Conservation (phyloP, 2,329 filamentous ascomycete genomes). For the Alternaria consortialis region DNA sequence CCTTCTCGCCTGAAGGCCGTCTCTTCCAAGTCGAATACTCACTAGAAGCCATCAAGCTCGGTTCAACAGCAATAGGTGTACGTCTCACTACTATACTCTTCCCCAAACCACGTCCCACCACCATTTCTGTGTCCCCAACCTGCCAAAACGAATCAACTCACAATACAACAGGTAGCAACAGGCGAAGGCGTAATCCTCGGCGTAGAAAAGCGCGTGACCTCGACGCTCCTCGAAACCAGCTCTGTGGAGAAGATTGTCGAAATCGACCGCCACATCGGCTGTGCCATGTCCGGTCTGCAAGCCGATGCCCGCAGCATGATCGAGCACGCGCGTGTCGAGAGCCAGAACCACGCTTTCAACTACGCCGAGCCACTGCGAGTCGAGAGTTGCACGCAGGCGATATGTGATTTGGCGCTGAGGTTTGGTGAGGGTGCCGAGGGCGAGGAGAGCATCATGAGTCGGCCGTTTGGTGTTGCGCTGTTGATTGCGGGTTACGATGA, state of each 20-base stretch:
- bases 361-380: constrained; percentile 95
- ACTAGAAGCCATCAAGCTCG: constrained; percentile 99
- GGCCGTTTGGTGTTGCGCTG: constrained; percentile 95
- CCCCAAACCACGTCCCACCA: too few relatives aligned
- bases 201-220: constrained; percentile 98
- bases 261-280: constrained; percentile 98
- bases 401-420: constrained; percentile 93
- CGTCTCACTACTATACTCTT: constrained; percentile 21
- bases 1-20: constrained; percentile 99
- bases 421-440: constrained; percentile 98
- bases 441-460: constrained; percentile 98
- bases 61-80: constrained; percentile 95
- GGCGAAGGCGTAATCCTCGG: constrained; percentile 94
- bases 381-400: constrained; percentile 98
- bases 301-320: constrained; percentile 98
- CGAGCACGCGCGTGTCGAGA: constrained; percentile 97
- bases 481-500: constrained; percentile 97
- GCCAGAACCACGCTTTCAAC: constrained; percentile 97
- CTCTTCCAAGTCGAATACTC: constrained; percentile 99
- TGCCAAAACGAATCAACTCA: constrained; percentile 17
- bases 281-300: constrained; percentile 97
- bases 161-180: constrained; percentile 73
- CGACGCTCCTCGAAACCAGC: constrained; percentile 93
- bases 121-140: too few relatives aligned
- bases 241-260: constrained; percentile 99